Evolutionary conservation across 2,329 filamentous ascomycete genomes (phyloP).

Genomic region (Cordyceps cicadae): DNA sequence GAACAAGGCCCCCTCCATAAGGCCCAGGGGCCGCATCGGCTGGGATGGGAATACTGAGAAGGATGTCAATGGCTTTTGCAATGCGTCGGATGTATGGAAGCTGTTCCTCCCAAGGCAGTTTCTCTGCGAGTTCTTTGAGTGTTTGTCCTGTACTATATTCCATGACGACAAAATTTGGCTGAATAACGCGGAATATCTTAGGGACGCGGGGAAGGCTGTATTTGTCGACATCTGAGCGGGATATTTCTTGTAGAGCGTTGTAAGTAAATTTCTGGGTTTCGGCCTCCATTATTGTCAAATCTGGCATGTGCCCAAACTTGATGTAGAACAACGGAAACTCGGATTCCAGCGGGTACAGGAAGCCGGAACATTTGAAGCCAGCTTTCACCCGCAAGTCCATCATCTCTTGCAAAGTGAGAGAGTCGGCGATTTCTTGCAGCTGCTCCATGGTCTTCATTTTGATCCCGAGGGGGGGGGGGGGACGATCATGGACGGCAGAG

Average conservation of each 20-base stretch:
- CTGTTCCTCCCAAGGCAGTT: neutral
- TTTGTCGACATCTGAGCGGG: neutral
- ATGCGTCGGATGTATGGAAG: neutral
- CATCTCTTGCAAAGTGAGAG: neutral
- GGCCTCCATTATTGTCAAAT: neutral
- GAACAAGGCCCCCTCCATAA: neutral
- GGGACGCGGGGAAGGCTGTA: neutral
- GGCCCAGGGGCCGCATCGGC: neutral
- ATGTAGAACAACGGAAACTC: neutral
- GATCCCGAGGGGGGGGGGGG: neutral
- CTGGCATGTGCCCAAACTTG: neutral
- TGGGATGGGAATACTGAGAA: neutral
- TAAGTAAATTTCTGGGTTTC: neutral
- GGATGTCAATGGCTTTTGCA: neutral
- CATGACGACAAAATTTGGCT: neutral
- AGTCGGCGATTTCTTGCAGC: neutral
- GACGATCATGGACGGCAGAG: no score
- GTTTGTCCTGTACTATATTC: neutral
- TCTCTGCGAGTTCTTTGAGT: neutral
- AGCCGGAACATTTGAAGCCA: neutral
- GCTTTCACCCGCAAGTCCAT: neutral
- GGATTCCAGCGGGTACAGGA: neutral
- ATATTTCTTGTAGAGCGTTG: neutral
- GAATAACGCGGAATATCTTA: neutral
- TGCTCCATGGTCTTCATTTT: neutral